Base-by-base conservation (phyloP, 768 basidiomycete species). In the Exidia glandulosa region DNA sequence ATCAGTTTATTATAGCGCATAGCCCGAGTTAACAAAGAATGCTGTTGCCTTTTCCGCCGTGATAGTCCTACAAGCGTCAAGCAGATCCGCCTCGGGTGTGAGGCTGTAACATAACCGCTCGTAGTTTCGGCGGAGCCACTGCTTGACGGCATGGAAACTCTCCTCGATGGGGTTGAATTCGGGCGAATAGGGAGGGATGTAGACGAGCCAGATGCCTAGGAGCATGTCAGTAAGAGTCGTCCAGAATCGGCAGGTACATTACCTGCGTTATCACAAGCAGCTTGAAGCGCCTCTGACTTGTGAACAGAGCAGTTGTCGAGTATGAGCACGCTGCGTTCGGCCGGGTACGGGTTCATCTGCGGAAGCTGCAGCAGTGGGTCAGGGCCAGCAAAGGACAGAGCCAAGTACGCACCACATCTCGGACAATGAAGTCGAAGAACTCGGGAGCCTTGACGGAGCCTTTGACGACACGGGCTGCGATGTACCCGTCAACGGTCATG, bases 141-240 rank as follows among this genome's bases (percentile, higher is more conserved):
- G 61, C 55, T 71, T 71, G 32, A 70, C 58, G 13, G 60, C 59
- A 57, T 63, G 66, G 48, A 73, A 74, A 3, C 63, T 66, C 57
- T 73, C 72, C 60, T 74, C 70, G 59, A 74, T 74, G 2, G 71
- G 72, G 54, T 71, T 74, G 30, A 74, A 63, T 57, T 74, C 71
- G 2, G 69, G 74, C 2, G 74, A 75, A 60, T 74, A 74, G 1
- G 71, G 63, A 6, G 71, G 72, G 1, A 73, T 62, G 59, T 62
- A 74, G 2, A 69, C 3, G 0, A 73, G 50, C 4, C 69, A 41
- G 32, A 62, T 63, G 10, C 66, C 73, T 69, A 41, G 14, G 10
- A 37, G 12, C 34, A 2, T 12, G 23, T 55, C 19, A 61, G 52
- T 30, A 32, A 16, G 63, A 59, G 37, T 31, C 63, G 32, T 14